Base-by-base conservation (phyloP, 2,329 filamentous ascomycete genomes). In the Trichoderma asperellum region DNA sequence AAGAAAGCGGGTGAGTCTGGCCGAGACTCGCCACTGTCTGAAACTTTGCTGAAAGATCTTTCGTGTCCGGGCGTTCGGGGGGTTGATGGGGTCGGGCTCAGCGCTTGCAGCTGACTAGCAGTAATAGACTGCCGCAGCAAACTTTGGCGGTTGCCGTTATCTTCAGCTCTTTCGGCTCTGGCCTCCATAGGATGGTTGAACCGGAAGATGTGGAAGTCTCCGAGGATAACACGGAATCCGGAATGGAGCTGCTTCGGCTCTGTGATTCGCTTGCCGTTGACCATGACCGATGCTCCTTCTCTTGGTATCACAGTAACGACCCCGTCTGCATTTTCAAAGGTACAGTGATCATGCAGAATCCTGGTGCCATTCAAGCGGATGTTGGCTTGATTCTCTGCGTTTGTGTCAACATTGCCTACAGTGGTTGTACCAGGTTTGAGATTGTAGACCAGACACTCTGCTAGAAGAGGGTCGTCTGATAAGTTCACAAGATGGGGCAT, bases 401-500 rank as follows among this genome's bases (percentile, higher is more conserved):
- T 92, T 18, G 92, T 91, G 74, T 97, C 94, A 68, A 96, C 93
- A 76, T 98, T 97, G 24, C 96, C 96, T 24, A 99, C 96, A 0
- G 92, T 95, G 0, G 96, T 99, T 10, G 89, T 92, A 37, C 96
- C 96, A 7, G 96, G 95, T 80, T 99, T 99, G 74, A 99, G 87
- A 76, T 99, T 99, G 83, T 99, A 99, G 49, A 99, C 93, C 69
- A 99, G 84, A 81, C 96, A 99, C 82, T 99, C 96, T 5, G 95
- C 94, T 56, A 99, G 86, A 37, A 99, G 85, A 10, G 96, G 96
- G 77, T 96, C 92, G 77, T 96, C 92, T n/a, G 94, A 97, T 74
- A 99, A 82, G 79, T 99, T 99, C 81, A 99, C 96, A 81, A 99
- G 83, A 88, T 99, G 96, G 10, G 96, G 96, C 93, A 98, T 99